phyloP scores from a whole-genome alignment of 495 filamentous ascomycete species.

The Hypoxylon crocopeplum region DNA sequence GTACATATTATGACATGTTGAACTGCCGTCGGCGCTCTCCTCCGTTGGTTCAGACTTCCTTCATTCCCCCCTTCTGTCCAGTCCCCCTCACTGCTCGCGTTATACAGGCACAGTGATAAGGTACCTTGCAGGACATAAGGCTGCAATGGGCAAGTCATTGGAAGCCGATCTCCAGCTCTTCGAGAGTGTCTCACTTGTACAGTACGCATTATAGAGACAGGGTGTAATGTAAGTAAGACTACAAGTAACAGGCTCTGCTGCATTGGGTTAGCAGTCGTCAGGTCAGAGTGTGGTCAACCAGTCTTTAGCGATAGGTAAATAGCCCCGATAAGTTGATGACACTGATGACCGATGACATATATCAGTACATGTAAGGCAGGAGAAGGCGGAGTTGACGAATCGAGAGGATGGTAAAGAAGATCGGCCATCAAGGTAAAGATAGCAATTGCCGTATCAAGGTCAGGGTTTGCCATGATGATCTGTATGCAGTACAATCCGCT shows the following conservation, averaged over 20 bases:
- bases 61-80: slow-evolving; percentile 16
- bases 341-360: neutral
- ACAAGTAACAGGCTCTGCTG: neutral
- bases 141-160: slow-evolving; percentile 16
- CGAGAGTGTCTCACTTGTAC: neutral
- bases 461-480: slow-evolving; percentile 8
- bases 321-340: slow-evolving; percentile 14
- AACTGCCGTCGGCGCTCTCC: slow-evolving; percentile 14
- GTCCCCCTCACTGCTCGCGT: slow-evolving; percentile 25
- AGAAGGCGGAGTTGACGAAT: slow-evolving; percentile 1
- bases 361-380: neutral
- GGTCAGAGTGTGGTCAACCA: too few relatives aligned
- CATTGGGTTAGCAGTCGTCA: slow-evolving; percentile 10
- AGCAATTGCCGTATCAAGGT: slow-evolving; percentile 15
- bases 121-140: slow-evolving; percentile 39
- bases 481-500: slow-evolving; percentile 18
- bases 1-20: slow-evolving; percentile 1
- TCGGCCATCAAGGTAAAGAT: slow-evolving; percentile 16
- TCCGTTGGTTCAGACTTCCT: slow-evolving; percentile 6
- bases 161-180: neutral
- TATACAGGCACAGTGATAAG: slow-evolving; percentile 21
- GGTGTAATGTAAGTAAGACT: neutral
- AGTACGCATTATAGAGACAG: too few relatives aligned
- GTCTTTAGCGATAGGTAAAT: slow-evolving; percentile 15
- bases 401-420: slow-evolving; percentile 6